These are phyloP conservation scores for Daldinia loculata DNA, from an alignment of 495 filamentous ascomycete species.

Conservation along the genomic window DNA sequence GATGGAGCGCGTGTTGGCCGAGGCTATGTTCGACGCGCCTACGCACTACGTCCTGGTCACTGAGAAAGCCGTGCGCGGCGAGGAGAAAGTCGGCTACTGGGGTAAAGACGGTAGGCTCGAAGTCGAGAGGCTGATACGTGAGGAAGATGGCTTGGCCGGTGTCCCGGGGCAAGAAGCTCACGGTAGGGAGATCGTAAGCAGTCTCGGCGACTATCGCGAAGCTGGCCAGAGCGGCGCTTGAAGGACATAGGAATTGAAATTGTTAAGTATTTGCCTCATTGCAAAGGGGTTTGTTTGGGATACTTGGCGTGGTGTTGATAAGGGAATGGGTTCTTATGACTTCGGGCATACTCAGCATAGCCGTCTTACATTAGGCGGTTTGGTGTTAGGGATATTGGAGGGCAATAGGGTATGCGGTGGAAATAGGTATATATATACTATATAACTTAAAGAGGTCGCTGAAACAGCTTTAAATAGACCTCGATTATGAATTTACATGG, in stretches of 20 bases:
- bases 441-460: background rate
- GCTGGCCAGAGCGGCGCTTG: constrained; percentile 57
- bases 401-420: background rate
- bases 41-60: constrained; percentile 73
- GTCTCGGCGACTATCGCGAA: constrained; percentile 52
- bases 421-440: constrained; percentile 4
- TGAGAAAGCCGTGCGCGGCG: constrained; percentile 71
- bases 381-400: constrained; percentile 1
- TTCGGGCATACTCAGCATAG: constrained; percentile 11
- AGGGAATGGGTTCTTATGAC: constrained; percentile 1
- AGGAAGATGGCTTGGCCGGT: constrained; percentile 58
- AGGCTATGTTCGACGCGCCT: constrained; percentile 92
- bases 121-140: constrained; percentile 60
- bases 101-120: constrained; percentile 62
- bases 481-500: constrained; percentile 1
- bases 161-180: constrained; percentile 38
- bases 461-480: background rate
- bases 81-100: constrained; percentile 63
- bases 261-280: background rate
- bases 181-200: constrained; percentile 28
- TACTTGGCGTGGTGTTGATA: constrained; percentile 17
- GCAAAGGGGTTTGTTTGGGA: constrained; percentile 1
- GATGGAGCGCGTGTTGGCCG: constrained; percentile 84
- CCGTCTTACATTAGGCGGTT: background rate
- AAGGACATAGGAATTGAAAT: constrained; percentile 8